Conservation (phyloP, 768 basidiomycete species). For the Clitopilus hobsonii region DNA sequence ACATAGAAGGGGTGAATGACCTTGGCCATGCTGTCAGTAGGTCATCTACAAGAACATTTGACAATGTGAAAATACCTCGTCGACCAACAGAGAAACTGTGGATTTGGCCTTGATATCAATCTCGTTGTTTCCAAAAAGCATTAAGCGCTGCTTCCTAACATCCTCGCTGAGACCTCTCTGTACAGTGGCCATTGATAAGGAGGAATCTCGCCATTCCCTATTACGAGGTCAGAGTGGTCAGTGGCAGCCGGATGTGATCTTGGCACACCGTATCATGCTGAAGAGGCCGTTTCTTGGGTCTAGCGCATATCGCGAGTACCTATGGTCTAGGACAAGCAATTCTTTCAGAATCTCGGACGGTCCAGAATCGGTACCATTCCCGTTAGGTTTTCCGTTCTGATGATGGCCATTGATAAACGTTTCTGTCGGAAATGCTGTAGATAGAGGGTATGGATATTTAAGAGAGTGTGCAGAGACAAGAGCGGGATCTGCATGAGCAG, state of each 20-base stretch:
- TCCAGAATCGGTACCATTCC: constrained; percentile 24
- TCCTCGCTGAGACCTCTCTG: constrained; percentile 56
- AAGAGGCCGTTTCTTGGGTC: constrained; percentile 84
- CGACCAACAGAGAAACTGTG: constrained; percentile 68
- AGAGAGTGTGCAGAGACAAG: constrained; percentile 68
- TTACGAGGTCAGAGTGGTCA: constrained; percentile 3
- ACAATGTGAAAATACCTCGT: constrained; percentile 72
- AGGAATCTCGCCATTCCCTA: constrained; percentile 89
- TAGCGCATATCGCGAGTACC: constrained; percentile 86
- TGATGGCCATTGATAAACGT: constrained; percentile 22
- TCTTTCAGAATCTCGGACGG: constrained; percentile 36
- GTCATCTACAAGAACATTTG: neutral
- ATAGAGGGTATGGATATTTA: constrained; percentile 71
- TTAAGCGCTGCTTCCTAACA: constrained; percentile 58
- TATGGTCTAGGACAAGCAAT: constrained; percentile 80
- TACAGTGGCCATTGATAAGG: constrained; percentile 61
- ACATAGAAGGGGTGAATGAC: constrained; percentile 98
- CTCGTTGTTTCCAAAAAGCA: constrained; percentile 78
- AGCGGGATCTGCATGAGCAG: constrained; percentile 76
- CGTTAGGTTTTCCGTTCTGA: constrained; percentile 19
- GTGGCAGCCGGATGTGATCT: too few relatives aligned
- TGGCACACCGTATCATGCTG: constrained; percentile 66
- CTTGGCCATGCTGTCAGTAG: constrained; percentile 22
- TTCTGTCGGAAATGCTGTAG: constrained; percentile 66
- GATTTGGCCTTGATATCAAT: constrained; percentile 92